phyloP scores from a whole-genome alignment of 2,329 filamentous ascomycete species.

The Ascomycota sp. region DNA sequence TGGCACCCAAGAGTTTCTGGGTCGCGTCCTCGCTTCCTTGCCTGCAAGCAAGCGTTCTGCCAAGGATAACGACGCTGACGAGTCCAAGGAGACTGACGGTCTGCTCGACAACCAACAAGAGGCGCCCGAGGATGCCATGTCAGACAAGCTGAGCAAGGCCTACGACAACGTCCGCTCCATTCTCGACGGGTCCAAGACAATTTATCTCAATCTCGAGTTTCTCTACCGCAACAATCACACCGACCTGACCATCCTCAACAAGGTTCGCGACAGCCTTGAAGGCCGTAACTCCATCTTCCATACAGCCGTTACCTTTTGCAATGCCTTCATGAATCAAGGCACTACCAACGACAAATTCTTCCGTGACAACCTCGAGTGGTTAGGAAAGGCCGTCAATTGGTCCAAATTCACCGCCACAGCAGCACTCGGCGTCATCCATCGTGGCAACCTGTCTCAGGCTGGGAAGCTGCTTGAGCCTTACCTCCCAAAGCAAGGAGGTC shows the following conservation, averaged over 20 bases:
- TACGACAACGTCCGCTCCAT: conserved; percentile 46
- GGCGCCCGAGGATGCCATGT: conserved; percentile 31
- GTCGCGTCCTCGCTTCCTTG: conserved; percentile 68
- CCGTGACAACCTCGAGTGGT: conserved; percentile 91
- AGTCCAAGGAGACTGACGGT: conserved; percentile 23
- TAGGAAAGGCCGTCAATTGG: conserved; percentile 98
- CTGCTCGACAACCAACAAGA: conserved; percentile 29
- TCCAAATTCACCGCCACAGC: conserved; percentile 97
- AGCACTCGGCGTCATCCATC: conserved; percentile 87
- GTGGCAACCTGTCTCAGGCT: conserved; percentile 82
- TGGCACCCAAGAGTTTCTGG: conserved; percentile 88
- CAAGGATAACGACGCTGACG: conserved; percentile 22
- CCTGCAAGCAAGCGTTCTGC: conserved; percentile 31
- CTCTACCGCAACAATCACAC: conserved; percentile 89
- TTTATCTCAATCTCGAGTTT: conserved; percentile 89
- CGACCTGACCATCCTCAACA: conserved; percentile 82
- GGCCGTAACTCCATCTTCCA: conserved; percentile 97
- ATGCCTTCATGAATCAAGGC: conserved; percentile 97
- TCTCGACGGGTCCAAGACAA: conserved; percentile 78
- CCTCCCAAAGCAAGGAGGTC: conserved; percentile 55
- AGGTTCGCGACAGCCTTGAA: conserved; percentile 86
- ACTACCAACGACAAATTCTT: conserved; percentile 98
- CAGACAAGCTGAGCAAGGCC: conserved; percentile 32
- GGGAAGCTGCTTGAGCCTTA: conserved; percentile 89
- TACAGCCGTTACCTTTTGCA: conserved; percentile 89